These are phyloP conservation scores for Nymphaea thermarum DNA, from an alignment of 164 flowering plant genomes.

Conservation along the genomic window DNA sequence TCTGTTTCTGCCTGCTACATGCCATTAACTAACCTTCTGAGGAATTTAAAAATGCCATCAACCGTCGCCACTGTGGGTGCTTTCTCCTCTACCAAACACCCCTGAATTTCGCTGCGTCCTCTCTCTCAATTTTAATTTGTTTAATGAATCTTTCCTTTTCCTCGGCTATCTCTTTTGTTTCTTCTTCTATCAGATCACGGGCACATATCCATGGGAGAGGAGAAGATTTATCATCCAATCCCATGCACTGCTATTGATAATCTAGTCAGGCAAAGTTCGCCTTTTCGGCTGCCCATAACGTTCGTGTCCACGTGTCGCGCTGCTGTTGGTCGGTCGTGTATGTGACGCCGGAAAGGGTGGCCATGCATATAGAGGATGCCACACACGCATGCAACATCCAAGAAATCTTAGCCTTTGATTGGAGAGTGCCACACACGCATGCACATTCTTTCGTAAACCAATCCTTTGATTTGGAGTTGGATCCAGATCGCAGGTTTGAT, in stretches of 20 bases:
- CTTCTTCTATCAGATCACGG: too few species aligned
- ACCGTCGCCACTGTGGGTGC: not conserved
- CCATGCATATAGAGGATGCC: not conserved
- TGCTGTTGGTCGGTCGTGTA: not conserved
- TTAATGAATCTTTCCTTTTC: too few species aligned
- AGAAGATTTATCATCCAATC: not conserved
- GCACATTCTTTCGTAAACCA: too few species aligned
- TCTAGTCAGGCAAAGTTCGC: not conserved
- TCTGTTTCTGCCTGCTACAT: not conserved
- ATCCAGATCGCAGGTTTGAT: too few species aligned
- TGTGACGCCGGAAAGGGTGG: not conserved
- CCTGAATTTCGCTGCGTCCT: not conserved
- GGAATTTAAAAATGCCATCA: not conserved
- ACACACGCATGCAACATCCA: not conserved
- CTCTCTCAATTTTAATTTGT: not conserved
- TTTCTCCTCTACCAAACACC: not conserved
- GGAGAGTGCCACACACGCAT: too few species aligned
- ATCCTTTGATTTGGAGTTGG: too few species aligned
- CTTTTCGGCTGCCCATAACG: not conserved
- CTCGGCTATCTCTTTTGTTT: not conserved
- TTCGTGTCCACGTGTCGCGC: not conserved
- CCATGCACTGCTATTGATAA: not conserved
- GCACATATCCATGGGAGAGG: too few species aligned
- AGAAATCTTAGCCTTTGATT: too few species aligned
- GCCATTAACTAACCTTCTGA: not conserved